Evolutionary conservation across 805 yeast species (phyloP).

Genomic region (Zygosaccharomyces kombuchaensis): DNA sequence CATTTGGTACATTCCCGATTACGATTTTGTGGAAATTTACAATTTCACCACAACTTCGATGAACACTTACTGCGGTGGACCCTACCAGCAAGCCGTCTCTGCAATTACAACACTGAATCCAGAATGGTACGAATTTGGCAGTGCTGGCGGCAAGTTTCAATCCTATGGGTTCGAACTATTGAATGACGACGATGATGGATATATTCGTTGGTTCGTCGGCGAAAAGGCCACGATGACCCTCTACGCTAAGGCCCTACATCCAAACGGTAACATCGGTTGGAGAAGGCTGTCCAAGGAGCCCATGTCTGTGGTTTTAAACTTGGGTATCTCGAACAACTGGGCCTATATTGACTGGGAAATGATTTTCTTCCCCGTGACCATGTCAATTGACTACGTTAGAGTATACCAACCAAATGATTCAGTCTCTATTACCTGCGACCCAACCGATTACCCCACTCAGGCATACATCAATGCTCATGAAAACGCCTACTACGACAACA

Average conservation of each 20-base stretch:
- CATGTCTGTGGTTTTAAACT: constrained; percentile 80
- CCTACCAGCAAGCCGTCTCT: constrained; percentile 88
- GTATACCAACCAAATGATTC: constrained; percentile 78
- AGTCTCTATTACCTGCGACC: constrained; percentile 74
- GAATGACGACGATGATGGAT: constrained; percentile 67
- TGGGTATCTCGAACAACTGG: constrained; percentile 92
- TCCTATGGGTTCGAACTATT: constrained; percentile 72
- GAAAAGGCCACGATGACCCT: constrained; percentile 70
- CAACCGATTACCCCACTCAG: constrained; percentile 74
- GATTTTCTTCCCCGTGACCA: constrained; percentile 68
- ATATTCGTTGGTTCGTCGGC: constrained; percentile 85
- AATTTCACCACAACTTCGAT: constrained; percentile 66
- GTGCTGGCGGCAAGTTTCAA: constrained; percentile 55
- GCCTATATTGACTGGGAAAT: constrained; percentile 88
- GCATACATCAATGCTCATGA: constrained; percentile 73
- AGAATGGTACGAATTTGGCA: constrained; percentile 75
- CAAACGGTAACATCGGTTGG: constrained; percentile 87
- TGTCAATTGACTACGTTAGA: constrained; percentile 82
- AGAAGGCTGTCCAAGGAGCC: constrained; percentile 85
- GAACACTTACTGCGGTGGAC: constrained; percentile 91
- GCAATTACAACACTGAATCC: constrained; percentile 74
- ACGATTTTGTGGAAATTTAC: constrained; percentile 68
- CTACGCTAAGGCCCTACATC: constrained; percentile 70
- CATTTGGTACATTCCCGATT: constrained; percentile 91
- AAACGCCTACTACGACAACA: constrained; percentile 63